Conservation (phyloP, 345 rosid genomes). For the Populus davidiana region DNA sequence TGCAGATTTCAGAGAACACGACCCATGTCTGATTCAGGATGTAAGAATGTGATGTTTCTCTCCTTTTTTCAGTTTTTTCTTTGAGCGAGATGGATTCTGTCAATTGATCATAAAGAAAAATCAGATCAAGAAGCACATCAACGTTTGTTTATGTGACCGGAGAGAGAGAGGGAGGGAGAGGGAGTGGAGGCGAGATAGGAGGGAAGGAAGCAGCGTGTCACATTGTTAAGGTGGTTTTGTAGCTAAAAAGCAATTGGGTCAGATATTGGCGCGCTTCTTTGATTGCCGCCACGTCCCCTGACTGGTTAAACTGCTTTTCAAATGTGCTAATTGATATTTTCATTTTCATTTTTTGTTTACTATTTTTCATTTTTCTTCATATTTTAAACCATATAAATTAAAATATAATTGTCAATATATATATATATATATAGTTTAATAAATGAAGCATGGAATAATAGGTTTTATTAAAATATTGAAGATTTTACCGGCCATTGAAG, state of each 20-base stretch:
- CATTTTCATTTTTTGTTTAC: not conserved
- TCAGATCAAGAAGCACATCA: conserved; percentile 10
- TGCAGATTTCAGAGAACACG: not conserved
- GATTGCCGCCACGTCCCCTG: conserved; percentile 38
- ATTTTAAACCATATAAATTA: no score
- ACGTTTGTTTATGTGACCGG: not conserved
- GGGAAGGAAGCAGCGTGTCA: conserved; percentile 27
- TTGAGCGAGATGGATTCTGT: not conserved
- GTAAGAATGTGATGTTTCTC: not conserved
- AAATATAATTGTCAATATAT: no score
- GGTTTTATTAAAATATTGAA: no score
- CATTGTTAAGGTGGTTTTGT: conserved; percentile 32
- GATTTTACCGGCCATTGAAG: no score
- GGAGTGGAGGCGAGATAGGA: conserved; percentile 27
- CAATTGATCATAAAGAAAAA: conserved; percentile 8
- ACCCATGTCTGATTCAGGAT: not conserved
- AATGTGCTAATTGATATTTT: not conserved
- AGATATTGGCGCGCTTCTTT: conserved; percentile 62
- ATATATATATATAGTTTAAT: no score
- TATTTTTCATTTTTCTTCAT: no score
- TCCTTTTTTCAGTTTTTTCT: not conserved
- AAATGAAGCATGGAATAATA: no score
- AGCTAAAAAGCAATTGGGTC: conserved; percentile 40
- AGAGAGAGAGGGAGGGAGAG: conserved; percentile 19
- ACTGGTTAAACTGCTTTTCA: conserved; percentile 14